Evolutionary conservation across 2,329 filamentous ascomycete genomes (phyloP), one percentile per base, ranked within the genome.

Genomic region (Alternaria solani): DNA sequence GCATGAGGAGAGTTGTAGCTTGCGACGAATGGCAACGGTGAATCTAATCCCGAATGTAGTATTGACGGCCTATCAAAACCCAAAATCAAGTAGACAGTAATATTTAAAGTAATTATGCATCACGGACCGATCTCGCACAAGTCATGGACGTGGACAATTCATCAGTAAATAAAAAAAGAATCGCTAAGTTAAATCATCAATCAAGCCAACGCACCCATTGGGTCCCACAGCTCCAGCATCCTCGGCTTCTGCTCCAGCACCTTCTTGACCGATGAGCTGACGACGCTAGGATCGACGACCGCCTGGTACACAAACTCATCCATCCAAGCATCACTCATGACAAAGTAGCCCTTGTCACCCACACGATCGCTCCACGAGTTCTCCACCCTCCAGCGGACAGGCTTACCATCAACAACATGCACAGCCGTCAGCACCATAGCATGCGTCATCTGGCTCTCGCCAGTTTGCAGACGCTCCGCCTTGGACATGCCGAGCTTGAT

Each of bases 391-490:
- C 93, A 97, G 44, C 93, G 82, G 1, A 93, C 86, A 2, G 88
- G 84, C 77, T 87, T 86, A 1, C 87, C 88, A 60, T 87, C 80
- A 28, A 85, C 89, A 3, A 96, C 77, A 73, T 97, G 93, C 46
- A 96, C 93, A 1, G 88, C 93, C 2, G 92, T 96, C 63, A 97
- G 79, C 0, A 96, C 92, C 93, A 96, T 96, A 5, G 93, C 93
- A 72, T 96, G 93, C 1, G 93, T 96, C 93, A 97, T 96, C 51
- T 87, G 85, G 55, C 87, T 90, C 80, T 96, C 93, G 11, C 91
- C 88, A 0, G 89, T 89, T 69, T 86, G 82, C 46, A 97, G 81
- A 4, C 93, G 83, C 70, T 92, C 86, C 1, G 90, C 90, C 79
- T 96, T 96, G 71, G 82, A 87, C 86, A 96, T 85, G 18, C 87